Percentiles rank a stretch among this genome's conserved stretches.
Evolutionary conservation across 2,329 filamentous ascomycete genomes (phyloP).

Genomic region (Colletotrichum aenigma): DNA sequence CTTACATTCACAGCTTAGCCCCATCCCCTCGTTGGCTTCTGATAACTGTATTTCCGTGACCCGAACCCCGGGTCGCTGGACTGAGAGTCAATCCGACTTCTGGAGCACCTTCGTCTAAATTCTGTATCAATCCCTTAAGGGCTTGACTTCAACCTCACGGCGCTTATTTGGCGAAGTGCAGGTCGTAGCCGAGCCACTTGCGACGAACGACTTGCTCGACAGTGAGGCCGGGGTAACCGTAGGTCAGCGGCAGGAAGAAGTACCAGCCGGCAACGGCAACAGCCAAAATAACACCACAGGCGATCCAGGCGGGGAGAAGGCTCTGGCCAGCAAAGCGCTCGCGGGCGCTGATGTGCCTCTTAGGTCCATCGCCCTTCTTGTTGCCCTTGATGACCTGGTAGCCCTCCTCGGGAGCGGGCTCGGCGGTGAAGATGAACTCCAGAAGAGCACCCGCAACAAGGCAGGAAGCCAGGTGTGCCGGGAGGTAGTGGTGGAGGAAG

Average conservation of each 20-base stretch:
- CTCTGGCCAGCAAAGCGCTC: slow-evolving; percentile 84
- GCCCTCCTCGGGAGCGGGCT: slow-evolving; percentile 67
- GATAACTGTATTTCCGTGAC: slow-evolving; percentile 1
- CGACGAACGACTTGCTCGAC: slow-evolving; percentile 79
- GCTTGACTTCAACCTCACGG: neutral
- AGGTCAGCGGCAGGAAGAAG: slow-evolving; percentile 94
- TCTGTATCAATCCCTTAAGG: neutral
- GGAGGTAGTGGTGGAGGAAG: slow-evolving; percentile 97
- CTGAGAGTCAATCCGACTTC: neutral
- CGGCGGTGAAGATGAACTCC: slow-evolving; percentile 95
- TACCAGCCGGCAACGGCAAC: slow-evolving; percentile 79
- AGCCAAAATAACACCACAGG: slow-evolving; percentile 70
- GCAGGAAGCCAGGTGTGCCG: slow-evolving; percentile 88
- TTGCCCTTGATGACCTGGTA: slow-evolving; percentile 50
- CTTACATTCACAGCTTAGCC: slow-evolving; percentile 1
- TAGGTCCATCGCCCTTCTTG: slow-evolving; percentile 46
- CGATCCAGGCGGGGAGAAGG: slow-evolving; percentile 79
- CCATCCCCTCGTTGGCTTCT: neutral
- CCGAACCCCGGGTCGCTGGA: neutral
- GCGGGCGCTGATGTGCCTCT: slow-evolving; percentile 75
- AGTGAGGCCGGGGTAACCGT: slow-evolving; percentile 87
- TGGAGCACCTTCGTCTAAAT: neutral
- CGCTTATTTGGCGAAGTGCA: slow-evolving; percentile 97
- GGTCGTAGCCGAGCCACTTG: slow-evolving; percentile 96
- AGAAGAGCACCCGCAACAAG: slow-evolving; percentile 90